phyloP scores from a whole-genome alignment of 1,284 basidiomycete genomes.

The Jaminaea rosea region DNA sequence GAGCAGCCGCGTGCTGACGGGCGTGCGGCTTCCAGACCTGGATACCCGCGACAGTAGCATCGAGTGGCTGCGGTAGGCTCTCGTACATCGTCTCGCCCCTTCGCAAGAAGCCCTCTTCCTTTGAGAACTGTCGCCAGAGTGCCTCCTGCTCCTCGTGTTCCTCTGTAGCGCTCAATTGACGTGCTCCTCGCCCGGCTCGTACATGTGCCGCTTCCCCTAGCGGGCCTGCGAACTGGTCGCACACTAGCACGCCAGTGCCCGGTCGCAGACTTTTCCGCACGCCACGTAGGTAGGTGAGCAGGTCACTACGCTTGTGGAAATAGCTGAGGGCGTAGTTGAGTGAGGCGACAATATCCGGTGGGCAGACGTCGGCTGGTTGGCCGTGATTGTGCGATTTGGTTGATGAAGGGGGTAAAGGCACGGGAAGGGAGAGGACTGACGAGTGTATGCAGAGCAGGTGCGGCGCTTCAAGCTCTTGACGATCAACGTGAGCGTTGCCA shows the following conservation, averaged over 20 bases:
- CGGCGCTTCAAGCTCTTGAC: background rate
- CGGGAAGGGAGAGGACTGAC: conserved; percentile 28
- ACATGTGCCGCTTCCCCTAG: conserved; percentile 16
- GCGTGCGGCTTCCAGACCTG: background rate
- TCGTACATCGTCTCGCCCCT: conserved; percentile 2
- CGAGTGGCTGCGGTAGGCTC: background rate
- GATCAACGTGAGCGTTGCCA: too few relatives aligned
- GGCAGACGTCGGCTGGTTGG: conserved; percentile 5
- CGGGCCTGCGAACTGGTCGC: conserved; percentile 33
- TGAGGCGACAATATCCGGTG: conserved; percentile 30
- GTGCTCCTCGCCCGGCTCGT: too few relatives aligned
- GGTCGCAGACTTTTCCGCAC: conserved; percentile 17
- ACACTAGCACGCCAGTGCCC: conserved; percentile 30
- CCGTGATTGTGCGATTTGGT: too few relatives aligned
- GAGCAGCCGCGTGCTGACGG: background rate
- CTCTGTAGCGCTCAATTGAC: conserved; percentile 3
- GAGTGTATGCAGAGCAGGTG: conserved; percentile 19
- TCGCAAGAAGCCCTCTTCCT: conserved; percentile 17
- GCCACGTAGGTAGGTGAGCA: conserved; percentile 20
- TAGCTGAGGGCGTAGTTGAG: conserved; percentile 39
- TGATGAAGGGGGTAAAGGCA: conserved; percentile 7
- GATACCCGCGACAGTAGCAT: background rate
- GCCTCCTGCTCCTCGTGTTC: conserved; percentile 8
- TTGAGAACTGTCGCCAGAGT: conserved; percentile 13
- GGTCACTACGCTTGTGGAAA: conserved; percentile 27